phyloP scores from a whole-genome alignment of 179 eudicot genomes.

The Spergularia azorica region DNA sequence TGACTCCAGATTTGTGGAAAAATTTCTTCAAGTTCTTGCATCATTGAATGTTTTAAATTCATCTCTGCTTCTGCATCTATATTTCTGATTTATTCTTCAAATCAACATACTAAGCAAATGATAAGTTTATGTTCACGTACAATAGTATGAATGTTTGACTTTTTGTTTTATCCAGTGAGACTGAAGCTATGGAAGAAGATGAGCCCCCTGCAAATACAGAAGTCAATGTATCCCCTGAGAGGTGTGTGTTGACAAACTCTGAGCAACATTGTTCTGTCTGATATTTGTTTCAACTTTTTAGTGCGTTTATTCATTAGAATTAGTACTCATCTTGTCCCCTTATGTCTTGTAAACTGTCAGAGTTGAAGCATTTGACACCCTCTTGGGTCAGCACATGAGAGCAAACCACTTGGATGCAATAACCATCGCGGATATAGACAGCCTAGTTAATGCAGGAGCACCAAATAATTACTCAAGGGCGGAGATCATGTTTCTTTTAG shows the following conservation, averaged over 20 bases:
- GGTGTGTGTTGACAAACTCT: conserved; percentile 36
- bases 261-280: not conserved
- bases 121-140: not conserved
- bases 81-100: conserved; percentile 1
- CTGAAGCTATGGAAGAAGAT: conserved; percentile 91
- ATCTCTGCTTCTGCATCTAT: not conserved
- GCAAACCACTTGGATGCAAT: conserved; percentile 77
- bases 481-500: conserved; percentile 62
- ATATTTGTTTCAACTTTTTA: not conserved
- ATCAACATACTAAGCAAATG: not conserved
- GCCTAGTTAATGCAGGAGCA: conserved; percentile 62
- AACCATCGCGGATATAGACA: conserved; percentile 67
- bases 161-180: conserved; percentile 30
- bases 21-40: too few species aligned
- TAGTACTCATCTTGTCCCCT: not conserved
- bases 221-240: conserved; percentile 49
- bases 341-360: conserved; percentile 42
- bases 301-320: not conserved
- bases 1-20: too few species aligned
- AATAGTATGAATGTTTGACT: not conserved
- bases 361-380: conserved; percentile 62
- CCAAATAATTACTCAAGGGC: conserved; percentile 60
- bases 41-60: not conserved
- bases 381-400: conserved; percentile 75
- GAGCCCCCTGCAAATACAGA: conserved; percentile 54